These are phyloP conservation scores for Aspergillus chevalieri DNA, from an alignment of 2,329 filamentous ascomycete genomes.

Conservation along the genomic window DNA sequence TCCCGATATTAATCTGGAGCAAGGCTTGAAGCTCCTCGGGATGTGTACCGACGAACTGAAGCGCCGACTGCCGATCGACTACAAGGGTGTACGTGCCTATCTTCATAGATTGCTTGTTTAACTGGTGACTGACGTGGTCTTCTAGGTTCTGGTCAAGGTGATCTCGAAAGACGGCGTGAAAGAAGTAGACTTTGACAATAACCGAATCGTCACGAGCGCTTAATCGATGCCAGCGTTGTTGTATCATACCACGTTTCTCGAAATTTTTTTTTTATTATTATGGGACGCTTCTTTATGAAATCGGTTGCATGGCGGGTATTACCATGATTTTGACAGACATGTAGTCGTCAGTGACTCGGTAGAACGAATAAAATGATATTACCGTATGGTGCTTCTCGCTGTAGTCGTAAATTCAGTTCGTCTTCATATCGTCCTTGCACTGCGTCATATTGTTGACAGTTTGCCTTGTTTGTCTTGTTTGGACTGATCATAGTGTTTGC, in stretches of 20 bases:
- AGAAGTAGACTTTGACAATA: constrained; percentile 79
- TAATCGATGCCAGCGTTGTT: constrained; percentile 30
- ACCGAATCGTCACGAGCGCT: constrained; percentile 51
- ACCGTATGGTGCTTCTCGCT: neutral
- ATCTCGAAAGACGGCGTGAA: constrained; percentile 89
- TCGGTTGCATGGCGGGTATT: constrained; percentile 19
- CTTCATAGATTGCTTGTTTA: neutral
- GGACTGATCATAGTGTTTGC: constrained; percentile 14
- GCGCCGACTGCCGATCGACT: constrained; percentile 93
- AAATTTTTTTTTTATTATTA: constrained; percentile 19
- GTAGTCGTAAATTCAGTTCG: neutral
- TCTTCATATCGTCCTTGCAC: constrained; percentile 1
- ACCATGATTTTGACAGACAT: constrained; percentile 12
- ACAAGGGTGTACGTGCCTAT: constrained; percentile 71
- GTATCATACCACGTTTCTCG: constrained; percentile 26
- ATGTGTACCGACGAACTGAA: constrained; percentile 98
- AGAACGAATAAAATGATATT: constrained; percentile 12
- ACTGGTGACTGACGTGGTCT: neutral
- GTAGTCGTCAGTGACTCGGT: constrained; percentile 8
- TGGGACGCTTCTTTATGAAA: constrained; percentile 19
- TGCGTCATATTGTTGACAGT: neutral
- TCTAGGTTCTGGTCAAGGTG: constrained; percentile 65
- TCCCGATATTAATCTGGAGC: constrained; percentile 80
- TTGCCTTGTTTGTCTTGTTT: neutral
- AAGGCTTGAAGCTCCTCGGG: constrained; percentile 84